Conservation (phyloP, 2,329 filamentous ascomycete species). For the Scedosporium aurantiacum region DNA sequence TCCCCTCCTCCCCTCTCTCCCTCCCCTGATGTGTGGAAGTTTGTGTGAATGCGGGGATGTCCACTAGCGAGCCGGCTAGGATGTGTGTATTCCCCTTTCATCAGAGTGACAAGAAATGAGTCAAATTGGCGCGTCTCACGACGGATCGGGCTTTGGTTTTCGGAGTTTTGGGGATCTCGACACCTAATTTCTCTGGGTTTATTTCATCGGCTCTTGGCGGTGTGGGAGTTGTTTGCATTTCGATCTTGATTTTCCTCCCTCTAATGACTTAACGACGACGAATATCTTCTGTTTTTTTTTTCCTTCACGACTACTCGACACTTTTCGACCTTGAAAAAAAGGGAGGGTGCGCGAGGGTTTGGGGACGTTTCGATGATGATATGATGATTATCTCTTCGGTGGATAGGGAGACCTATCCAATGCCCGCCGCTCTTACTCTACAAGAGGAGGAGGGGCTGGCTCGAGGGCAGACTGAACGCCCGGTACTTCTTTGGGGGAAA, state of each 20-base stretch:
- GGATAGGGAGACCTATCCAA: background rate
- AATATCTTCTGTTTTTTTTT: background rate
- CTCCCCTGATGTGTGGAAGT: background rate
- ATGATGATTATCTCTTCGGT: background rate
- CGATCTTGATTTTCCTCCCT: background rate
- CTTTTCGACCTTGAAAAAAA: background rate
- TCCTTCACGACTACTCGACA: background rate
- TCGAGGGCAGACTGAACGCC: background rate
- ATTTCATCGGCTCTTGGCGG: background rate
- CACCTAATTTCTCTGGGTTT: background rate
- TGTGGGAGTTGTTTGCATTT: background rate
- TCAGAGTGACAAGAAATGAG: constrained; percentile 1
- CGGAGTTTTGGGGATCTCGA: background rate
- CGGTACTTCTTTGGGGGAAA: background rate
- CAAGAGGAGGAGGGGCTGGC: too few relatives aligned
- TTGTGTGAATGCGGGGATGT: background rate
- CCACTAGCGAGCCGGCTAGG: background rate
- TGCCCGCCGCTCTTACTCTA: background rate
- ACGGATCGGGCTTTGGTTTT: background rate
- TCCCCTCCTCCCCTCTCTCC: background rate
- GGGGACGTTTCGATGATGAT: background rate
- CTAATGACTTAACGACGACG: background rate
- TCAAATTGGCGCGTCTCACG: background rate
- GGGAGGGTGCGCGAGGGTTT: background rate
- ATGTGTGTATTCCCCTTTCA: background rate